phyloP scores from a whole-genome alignment of 2,329 filamentous ascomycete species.

The Fusarium hostae region DNA sequence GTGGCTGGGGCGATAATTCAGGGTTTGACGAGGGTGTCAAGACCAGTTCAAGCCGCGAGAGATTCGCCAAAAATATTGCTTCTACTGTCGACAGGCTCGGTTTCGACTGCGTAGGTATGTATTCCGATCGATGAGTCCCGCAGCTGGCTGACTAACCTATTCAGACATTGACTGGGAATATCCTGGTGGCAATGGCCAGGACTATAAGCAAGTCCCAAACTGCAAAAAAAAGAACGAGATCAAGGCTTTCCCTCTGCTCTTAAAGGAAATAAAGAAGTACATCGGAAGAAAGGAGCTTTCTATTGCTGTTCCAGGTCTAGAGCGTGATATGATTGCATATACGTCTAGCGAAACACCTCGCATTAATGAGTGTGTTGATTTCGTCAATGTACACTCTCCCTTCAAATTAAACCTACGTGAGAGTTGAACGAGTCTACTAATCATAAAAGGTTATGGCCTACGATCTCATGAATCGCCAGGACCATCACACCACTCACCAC shows the following conservation, averaged over 20 bases:
- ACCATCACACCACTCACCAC: constrained; percentile 73
- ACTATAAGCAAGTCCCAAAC: constrained; percentile 74
- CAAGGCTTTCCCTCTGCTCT: constrained; percentile 68
- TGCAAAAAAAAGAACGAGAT: constrained; percentile 68
- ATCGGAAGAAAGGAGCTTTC: constrained; percentile 72
- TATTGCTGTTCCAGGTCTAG: constrained; percentile 72
- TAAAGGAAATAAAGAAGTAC: constrained; percentile 66
- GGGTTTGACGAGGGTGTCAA: constrained; percentile 65
- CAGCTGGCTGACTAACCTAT: background rate
- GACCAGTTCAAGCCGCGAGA: constrained; percentile 57
- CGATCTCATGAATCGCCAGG: constrained; percentile 77
- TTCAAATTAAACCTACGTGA: no score
- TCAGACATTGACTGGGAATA: constrained; percentile 76
- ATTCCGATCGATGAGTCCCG: background rate
- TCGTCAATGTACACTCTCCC: constrained; percentile 62
- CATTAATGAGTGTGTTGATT: constrained; percentile 72
- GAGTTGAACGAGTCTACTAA: background rate
- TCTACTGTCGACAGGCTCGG: constrained; percentile 64
- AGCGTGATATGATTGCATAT: constrained; percentile 74
- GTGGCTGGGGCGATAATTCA: constrained; percentile 71
- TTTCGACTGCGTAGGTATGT: constrained; percentile 69
- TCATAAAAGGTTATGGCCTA: constrained; percentile 70
- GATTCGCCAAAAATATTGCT: constrained; percentile 69
- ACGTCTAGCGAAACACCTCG: constrained; percentile 64
- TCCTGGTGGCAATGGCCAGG: constrained; percentile 71